Percentiles rank a stretch among this genome's conserved stretches.
phyloP scores from a whole-genome alignment of 202 grass and related monocot species.

The Tripidium arundinaceum region DNA sequence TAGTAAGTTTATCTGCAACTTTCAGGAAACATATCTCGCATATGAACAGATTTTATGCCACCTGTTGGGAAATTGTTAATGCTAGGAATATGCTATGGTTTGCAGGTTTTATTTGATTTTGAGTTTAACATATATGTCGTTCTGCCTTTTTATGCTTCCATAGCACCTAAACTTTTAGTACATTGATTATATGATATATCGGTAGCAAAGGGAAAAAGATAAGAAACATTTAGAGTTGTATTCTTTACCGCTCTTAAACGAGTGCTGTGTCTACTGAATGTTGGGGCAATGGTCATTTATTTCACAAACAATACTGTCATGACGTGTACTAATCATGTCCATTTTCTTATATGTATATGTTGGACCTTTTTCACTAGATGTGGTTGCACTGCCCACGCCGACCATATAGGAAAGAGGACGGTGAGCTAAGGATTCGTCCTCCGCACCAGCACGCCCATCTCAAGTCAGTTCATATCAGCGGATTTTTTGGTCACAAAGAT shows the following conservation, averaged over 20 bases:
- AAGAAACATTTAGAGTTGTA: background rate
- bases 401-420: constrained; percentile 3
- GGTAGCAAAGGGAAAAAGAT: background rate
- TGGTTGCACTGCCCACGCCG: background rate
- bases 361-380: background rate
- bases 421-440: background rate
- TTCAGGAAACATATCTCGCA: background rate
- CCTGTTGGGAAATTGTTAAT: background rate
- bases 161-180: background rate
- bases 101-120: background rate
- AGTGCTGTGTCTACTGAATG: background rate
- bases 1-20: constrained; percentile 1
- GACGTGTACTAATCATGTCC: background rate
- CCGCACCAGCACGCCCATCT: background rate
- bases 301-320: background rate
- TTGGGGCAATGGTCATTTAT: background rate
- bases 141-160: background rate
- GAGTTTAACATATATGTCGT: background rate
- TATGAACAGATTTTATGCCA: background rate
- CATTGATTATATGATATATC: background rate
- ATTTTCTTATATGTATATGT: background rate
- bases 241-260: background rate
- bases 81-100: background rate
- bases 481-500: constrained; percentile 8
- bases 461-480: background rate